Evolutionary conservation across 2,329 filamentous ascomycete species (phyloP).

Genomic region (Epichloe coenophiala): DNA sequence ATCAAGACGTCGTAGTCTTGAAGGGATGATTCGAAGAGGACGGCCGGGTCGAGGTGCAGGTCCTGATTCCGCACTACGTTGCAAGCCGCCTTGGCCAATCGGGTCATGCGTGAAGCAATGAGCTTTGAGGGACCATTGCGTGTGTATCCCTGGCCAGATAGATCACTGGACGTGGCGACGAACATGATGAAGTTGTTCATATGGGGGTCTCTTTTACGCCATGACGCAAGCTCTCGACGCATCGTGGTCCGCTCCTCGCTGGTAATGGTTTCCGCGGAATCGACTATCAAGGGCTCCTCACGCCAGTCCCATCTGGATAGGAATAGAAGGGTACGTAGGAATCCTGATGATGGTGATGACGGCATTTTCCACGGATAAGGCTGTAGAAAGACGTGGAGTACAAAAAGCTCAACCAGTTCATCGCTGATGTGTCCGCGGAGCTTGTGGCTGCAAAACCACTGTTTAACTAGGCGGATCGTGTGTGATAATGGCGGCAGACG

Average conservation of each 20-base stretch:
- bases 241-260: conserved; percentile 47
- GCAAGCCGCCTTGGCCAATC: conserved; percentile 63
- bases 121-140: conserved; percentile 60
- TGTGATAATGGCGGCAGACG: conserved; percentile 67
- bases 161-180: conserved; percentile 66
- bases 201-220: conserved; percentile 75
- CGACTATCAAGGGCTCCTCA: conserved; percentile 65
- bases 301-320: conserved; percentile 89
- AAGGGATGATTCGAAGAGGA: conserved; percentile 60
- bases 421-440: conserved; percentile 62
- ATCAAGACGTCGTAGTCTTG: conserved; percentile 80
- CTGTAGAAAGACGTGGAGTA: conserved; percentile 62
- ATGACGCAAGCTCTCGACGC: conserved; percentile 61
- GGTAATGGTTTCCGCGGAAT: conserved; percentile 50
- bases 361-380: conserved; percentile 72
- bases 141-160: conserved; percentile 70
- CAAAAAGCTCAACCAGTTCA: conserved; percentile 75
- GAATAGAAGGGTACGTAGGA: conserved; percentile 67
- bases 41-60: conserved; percentile 31
- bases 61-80: conserved; percentile 42
- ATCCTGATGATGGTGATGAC: conserved; percentile 63
- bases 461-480: conserved; percentile 72
- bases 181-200: conserved; percentile 78
- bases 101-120: conserved; percentile 70
- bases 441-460: conserved; percentile 79